Percentiles rank a stretch among this genome's conserved stretches.
Evolutionary conservation across 257 asterid genomes (phyloP).

Genomic region (Jacaranda copaia): DNA sequence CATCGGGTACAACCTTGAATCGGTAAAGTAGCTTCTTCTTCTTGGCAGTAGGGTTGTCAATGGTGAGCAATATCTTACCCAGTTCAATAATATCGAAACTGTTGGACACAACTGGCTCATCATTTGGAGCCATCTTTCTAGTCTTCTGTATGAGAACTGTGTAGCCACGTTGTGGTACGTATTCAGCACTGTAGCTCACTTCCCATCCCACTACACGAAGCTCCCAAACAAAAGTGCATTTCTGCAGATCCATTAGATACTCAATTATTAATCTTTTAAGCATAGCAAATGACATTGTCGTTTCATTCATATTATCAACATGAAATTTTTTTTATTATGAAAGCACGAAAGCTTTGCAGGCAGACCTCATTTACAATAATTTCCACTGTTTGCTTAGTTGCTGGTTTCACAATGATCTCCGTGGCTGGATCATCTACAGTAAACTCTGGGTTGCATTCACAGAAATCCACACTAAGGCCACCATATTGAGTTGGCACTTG

Average conservation of each 20-base stretch:
- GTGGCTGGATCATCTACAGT: conserved; percentile 62
- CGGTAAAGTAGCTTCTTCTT: conserved; percentile 76
- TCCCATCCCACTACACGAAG: conserved; percentile 88
- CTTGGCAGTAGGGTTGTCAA: conserved; percentile 73
- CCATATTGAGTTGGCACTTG: conserved; percentile 77
- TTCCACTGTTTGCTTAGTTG: conserved; percentile 78
- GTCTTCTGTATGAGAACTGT: conserved; percentile 71
- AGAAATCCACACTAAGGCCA: conserved; percentile 70
- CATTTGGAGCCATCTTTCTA: conserved; percentile 62
- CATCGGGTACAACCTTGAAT: conserved; percentile 60
- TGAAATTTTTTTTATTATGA: neutral
- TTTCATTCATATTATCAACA: too few species aligned
- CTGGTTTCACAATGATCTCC: conserved; percentile 66
- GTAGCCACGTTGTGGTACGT: conserved; percentile 65
- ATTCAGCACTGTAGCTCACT: conserved; percentile 79
- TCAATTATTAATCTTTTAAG: neutral
- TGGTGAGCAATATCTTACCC: conserved; percentile 70
- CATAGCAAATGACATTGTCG: neutral
- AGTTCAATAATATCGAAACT: conserved; percentile 60
- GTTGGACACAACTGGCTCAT: conserved; percentile 63
- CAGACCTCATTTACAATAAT: conserved; percentile 71
- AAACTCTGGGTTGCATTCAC: conserved; percentile 73
- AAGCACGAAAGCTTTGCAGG: neutral
- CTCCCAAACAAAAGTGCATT: conserved; percentile 76
- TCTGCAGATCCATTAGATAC: conserved; percentile 49